Base-by-base conservation (phyloP, 139 green algal species). In the Asterochloris erici region DNA sequence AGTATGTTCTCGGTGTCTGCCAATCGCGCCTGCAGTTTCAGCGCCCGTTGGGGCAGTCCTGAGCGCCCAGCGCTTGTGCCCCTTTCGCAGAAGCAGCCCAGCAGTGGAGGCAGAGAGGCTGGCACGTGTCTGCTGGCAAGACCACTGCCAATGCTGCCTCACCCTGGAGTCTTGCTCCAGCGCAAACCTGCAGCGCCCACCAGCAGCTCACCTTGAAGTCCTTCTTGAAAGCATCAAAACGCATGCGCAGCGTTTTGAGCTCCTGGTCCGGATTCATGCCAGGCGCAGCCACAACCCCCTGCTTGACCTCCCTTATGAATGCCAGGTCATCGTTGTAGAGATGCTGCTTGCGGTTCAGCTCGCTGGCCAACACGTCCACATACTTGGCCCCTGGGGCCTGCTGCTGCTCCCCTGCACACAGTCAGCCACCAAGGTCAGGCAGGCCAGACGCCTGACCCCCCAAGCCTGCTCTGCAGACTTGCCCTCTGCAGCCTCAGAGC, bases 231-330 rank as follows among this genome's bases (percentile, higher is more conserved):
- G 73, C 77, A 66, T 74, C 73, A 38, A 84, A 87, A 74, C 79
- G 75, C 79, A 78, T 78, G n/a, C 60, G 63, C 47, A 87, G 79
- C n/a, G 69, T 87, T 28, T 70, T 64, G 24, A 87, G 74, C 84
- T 87, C 84, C 9, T 61, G 61, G 71, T 83, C 79, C 14, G 84
- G 84, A 79, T 87, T 74, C 84, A 87, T 87, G 54, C 66, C 79
- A 15, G 66, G 64, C 26, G 84, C 79, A n/a, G 73, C 54, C 54
- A 79, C 68, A 21, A 69, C 29, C n/a, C 70, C 79, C 84, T 87
- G 74, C 79, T 81, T 80, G 74, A 87, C 83, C 78, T 84, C 81
- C n/a, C 26, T 38, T 23, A 81, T 85, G 75, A 81, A 81, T 9
- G 74, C 47, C 29, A 68, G 38, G 24, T 85, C 75, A 62, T 85